Evolutionary conservation across 148 eudicot species (phyloP).

Genomic region (Vaccinium myrtillus): DNA sequence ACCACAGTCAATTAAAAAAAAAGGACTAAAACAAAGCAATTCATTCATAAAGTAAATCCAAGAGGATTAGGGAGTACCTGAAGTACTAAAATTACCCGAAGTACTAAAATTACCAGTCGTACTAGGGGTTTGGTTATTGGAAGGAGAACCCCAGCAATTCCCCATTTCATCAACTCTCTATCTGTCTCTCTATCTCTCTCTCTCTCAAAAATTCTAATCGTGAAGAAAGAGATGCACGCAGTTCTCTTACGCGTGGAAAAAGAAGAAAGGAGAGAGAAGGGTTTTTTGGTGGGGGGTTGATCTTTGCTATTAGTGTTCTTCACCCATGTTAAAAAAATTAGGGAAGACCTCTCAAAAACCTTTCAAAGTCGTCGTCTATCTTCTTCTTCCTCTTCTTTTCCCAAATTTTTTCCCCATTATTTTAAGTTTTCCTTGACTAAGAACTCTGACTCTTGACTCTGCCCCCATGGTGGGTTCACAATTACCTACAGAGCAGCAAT

Average conservation of each 20-base stretch:
- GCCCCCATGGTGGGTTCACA: background rate
- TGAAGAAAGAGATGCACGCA: background rate
- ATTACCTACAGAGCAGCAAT: background rate
- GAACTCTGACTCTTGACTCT: background rate
- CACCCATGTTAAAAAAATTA: no score
- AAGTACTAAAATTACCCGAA: constrained; percentile 32
- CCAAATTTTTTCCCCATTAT: background rate
- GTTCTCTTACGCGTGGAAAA: background rate
- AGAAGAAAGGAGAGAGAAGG: background rate
- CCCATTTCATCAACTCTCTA: constrained; percentile 39
- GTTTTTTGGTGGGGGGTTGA: background rate
- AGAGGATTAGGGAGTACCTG: constrained; percentile 26
- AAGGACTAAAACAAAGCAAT: background rate
- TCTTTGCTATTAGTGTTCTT: no score
- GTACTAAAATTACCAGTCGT: constrained; percentile 37
- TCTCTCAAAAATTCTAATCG: background rate
- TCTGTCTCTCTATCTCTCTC: constrained; percentile 15
- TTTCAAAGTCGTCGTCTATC: no score
- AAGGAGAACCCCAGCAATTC: constrained; percentile 44
- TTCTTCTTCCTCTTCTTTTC: background rate
- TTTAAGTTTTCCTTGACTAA: background rate
- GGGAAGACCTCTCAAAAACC: no score
- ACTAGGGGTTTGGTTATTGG: constrained; percentile 28
- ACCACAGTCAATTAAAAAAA: background rate
- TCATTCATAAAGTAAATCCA: background rate